These are phyloP conservation scores for Polyporus arcularius DNA, from an alignment of 768 basidiomycete species.

Conservation along the genomic window DNA sequence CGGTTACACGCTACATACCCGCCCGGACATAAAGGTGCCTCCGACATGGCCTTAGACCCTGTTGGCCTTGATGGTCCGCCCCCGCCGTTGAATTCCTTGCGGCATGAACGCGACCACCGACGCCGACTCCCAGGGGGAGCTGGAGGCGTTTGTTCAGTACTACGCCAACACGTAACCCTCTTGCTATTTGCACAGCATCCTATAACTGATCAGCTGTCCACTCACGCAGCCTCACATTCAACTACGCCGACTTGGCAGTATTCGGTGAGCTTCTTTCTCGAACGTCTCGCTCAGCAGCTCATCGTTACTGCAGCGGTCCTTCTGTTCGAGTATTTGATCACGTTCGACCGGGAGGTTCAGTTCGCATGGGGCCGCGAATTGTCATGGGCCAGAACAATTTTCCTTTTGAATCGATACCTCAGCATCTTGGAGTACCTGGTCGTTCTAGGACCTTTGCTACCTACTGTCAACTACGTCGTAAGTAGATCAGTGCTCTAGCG, in stretches of 20 bases:
- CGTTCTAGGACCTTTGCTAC: constrained; percentile 9
- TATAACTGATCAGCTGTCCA: background rate
- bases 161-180: background rate
- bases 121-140: constrained; percentile 18
- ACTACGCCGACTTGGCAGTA: constrained; percentile 10
- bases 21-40: background rate
- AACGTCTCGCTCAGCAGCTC: background rate
- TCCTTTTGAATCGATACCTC: constrained; percentile 17
- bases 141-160: background rate
- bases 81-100: background rate
- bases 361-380: constrained; percentile 17
- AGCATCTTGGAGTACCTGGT: constrained; percentile 2
- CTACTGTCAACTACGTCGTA: background rate
- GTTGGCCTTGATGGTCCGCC: background rate
- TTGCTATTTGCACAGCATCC: background rate
- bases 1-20: background rate
- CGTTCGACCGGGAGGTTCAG: constrained; percentile 16
- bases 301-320: constrained; percentile 1
- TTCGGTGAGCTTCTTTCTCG: constrained; percentile 5
- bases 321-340: constrained; percentile 15
- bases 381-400: constrained; percentile 9
- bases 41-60: background rate
- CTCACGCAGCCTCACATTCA: background rate
- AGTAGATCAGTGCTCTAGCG: background rate
- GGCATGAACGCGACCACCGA: constrained; percentile 18